Conservation (phyloP, 1,284 basidiomycete species). For the Apiotrichum sp. region DNA sequence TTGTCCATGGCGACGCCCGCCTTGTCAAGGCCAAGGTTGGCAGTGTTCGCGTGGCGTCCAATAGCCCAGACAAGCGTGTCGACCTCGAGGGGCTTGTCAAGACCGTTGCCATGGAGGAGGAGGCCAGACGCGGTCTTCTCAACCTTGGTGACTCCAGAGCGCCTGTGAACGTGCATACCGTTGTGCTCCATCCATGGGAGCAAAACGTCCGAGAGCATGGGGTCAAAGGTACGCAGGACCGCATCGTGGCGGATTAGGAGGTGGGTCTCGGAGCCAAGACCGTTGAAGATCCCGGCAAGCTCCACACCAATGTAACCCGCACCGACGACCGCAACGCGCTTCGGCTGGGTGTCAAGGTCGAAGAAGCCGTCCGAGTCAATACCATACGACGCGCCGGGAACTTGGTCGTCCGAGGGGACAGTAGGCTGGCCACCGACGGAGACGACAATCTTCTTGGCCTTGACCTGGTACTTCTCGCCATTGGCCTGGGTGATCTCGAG, state of each 20-base stretch:
- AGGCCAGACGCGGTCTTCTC: constrained; percentile 62
- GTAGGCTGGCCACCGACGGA: constrained; percentile 82
- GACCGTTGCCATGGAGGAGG: constrained; percentile 60
- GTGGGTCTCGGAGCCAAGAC: constrained; percentile 83
- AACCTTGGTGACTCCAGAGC: constrained; percentile 68
- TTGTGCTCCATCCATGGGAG: constrained; percentile 82
- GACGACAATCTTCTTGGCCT: constrained; percentile 70
- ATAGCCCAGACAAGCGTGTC: constrained; percentile 93
- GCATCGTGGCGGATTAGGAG: constrained; percentile 82
- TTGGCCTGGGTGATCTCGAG: constrained; percentile 64
- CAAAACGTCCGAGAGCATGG: constrained; percentile 73
- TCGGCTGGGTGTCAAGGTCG: constrained; percentile 80
- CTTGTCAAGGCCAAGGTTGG: constrained; percentile 69
- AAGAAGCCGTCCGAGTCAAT: constrained; percentile 97
- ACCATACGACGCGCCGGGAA: constrained; percentile 85
- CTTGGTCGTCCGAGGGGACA: constrained; percentile 68
- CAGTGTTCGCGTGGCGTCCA: constrained; percentile 76
- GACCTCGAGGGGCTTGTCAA: constrained; percentile 71
- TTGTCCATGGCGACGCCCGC: constrained; percentile 69
- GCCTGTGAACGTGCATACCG: constrained; percentile 79
- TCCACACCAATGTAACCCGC: constrained; percentile 98
- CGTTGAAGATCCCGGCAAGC: constrained; percentile 80
- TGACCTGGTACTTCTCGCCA: constrained; percentile 58
- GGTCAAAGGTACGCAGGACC: constrained; percentile 90
- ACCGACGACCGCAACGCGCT: constrained; percentile 86